Conservation (phyloP, 1,284 basidiomycete genomes). For the Cystobasidium pallidum region DNA sequence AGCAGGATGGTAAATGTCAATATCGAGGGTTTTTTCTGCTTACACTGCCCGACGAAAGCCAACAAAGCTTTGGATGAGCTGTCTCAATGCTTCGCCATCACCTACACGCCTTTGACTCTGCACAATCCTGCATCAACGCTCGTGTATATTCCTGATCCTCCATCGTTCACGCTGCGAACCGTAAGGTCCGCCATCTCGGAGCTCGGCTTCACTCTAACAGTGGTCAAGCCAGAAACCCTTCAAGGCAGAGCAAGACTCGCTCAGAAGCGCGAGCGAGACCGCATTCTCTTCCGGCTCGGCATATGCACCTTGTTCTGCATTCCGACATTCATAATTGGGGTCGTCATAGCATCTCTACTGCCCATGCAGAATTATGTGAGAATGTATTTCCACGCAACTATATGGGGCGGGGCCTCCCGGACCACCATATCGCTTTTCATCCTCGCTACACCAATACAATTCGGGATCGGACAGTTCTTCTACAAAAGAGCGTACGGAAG, state of each 20-base stretch:
- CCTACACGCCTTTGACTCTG: constrained; percentile 27
- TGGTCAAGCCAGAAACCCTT: constrained; percentile 56
- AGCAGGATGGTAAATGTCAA: constrained; percentile 63
- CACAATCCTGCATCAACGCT: constrained; percentile 53
- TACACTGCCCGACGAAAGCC: constrained; percentile 52
- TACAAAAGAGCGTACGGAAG: constrained; percentile 56
- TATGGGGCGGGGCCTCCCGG: constrained; percentile 67
- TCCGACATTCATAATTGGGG: constrained; percentile 76
- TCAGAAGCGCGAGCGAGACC: constrained; percentile 65
- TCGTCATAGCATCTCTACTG: constrained; percentile 75
- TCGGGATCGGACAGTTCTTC: constrained; percentile 60
- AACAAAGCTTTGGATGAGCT: constrained; percentile 58
- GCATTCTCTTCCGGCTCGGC: constrained; percentile 64
- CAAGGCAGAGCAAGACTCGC: constrained; percentile 66
- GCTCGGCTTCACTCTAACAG: constrained; percentile 58
- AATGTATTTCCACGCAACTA: constrained; percentile 63
- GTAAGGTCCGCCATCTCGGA: constrained; percentile 62
- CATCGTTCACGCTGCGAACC: constrained; percentile 66
- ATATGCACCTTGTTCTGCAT: constrained; percentile 68
- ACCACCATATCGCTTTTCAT: constrained; percentile 65
- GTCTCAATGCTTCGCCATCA: constrained; percentile 56
- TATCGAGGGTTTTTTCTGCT: constrained; percentile 71
- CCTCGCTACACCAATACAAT: constrained; percentile 67
- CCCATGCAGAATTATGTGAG: constrained; percentile 61
- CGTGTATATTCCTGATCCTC: constrained; percentile 65